Conservation (phyloP, 768 basidiomycete genomes). For the Lactarius psammicola region DNA sequence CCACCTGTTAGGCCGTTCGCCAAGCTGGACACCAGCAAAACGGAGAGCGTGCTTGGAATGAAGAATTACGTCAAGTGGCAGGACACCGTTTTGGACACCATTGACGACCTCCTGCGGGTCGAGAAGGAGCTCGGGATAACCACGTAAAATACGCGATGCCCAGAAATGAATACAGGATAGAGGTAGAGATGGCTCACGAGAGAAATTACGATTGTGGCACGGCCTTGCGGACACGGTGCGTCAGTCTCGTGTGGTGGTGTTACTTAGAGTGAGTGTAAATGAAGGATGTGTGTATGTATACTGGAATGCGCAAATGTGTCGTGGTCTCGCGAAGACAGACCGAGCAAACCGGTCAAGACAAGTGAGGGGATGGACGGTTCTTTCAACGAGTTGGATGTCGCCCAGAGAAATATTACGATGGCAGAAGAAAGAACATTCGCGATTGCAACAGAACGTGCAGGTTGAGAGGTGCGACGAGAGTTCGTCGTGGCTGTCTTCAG, state of each 20-base stretch:
- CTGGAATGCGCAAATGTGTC: neutral
- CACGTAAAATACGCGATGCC: neutral
- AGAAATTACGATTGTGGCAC: conserved; percentile 1
- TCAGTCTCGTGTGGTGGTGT: neutral
- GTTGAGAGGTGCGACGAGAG: neutral
- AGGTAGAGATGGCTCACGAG: neutral
- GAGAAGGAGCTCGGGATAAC: conserved; percentile 14
- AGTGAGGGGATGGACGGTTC: no score
- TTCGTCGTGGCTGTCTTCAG: neutral
- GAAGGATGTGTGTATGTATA: conserved; percentile 4
- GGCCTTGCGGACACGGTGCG: conserved; percentile 8
- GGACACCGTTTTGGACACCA: conserved; percentile 22
- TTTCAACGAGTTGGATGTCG: no score
- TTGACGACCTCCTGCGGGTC: conserved; percentile 22
- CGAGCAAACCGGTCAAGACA: no score
- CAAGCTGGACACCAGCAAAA: conserved; percentile 1
- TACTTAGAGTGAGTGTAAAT: no score
- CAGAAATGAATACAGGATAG: neutral
- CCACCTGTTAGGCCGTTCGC: neutral
- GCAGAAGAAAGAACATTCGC: neutral
- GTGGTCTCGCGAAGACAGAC: neutral
- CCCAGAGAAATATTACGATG: neutral
- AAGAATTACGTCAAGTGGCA: conserved; percentile 23
- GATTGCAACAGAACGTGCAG: neutral
- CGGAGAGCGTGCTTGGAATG: conserved; percentile 13